Evolutionary conservation across 2,329 filamentous ascomycete genomes (phyloP), one percentile per base, ranked within the genome.

Genomic region (Acephala macrosclerotiorum): DNA sequence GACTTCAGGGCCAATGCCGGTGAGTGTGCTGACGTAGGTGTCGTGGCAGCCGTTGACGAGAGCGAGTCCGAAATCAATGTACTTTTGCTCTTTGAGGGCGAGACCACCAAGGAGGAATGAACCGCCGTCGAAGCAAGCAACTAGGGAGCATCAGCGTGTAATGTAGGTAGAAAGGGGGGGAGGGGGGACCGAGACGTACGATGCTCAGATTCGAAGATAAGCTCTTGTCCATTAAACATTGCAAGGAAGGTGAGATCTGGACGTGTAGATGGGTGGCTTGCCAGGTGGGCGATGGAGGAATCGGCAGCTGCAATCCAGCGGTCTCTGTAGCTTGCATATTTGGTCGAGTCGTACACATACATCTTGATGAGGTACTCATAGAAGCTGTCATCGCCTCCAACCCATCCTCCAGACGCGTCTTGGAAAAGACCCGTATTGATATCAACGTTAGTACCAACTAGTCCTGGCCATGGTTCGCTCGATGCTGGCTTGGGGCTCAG

Each of bases 351-450:
- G 76, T 96, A 96, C 62, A 95, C 78, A 73, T 89, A 96, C 91
- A 96, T 95, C 82, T 97, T 97, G 77, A 97, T 90, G 36, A 97
- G 85, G 74, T 96, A 96, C 79, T 96, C 93, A 79, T 96, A 97
- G 79, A 90, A 96, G 51, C 89, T 92, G 77, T 96, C 93, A 35
- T 85, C 86, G 7, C 91, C 90, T 59, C 90, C 92, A 45, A 87
- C 85, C 93, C 93, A 97, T 53, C 91, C 91, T 60, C 94, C 93
- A 1, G 71, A 74, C 26, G 84, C 84, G 74, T 95, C 87, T 16
- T 85, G 71, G 71, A 96, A 95, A 8, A 81, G 73, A 22, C 93
- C 93, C 3, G 85, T 88, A 1, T 80, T 75, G 67, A 93, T 84
- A 70, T 88, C 82, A 45, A 97, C 84, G 57, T 85, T 80, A 33